Conservation (phyloP, 2,329 filamentous ascomycete species). For the Gaeumannomyces tritici region DNA sequence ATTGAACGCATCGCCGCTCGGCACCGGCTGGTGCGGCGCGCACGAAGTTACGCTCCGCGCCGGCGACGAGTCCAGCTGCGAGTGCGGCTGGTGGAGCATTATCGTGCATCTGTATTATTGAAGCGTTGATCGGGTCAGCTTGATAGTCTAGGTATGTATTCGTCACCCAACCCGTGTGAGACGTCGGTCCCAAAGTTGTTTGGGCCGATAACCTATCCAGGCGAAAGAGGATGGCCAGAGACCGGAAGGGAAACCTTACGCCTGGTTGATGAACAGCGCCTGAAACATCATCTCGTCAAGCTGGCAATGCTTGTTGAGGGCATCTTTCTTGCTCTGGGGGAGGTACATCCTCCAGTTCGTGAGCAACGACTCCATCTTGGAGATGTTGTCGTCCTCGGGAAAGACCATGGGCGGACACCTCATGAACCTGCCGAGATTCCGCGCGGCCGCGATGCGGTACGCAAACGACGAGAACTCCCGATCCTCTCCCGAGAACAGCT, state of each 20-base stretch:
- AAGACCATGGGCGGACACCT: constrained; percentile 40
- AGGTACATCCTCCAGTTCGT: constrained; percentile 75
- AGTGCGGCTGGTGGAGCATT: constrained; percentile 70
- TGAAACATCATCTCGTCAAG: constrained; percentile 90
- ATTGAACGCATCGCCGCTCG: constrained; percentile 43
- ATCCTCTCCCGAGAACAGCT: constrained; percentile 61
- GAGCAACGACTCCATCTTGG: constrained; percentile 40
- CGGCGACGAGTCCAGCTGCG: constrained; percentile 58
- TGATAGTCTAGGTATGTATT: no score
- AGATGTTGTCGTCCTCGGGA: constrained; percentile 42
- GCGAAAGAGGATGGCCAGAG: neutral
- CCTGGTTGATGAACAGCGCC: constrained; percentile 67
- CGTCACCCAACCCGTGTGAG: neutral
- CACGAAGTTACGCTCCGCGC: constrained; percentile 54
- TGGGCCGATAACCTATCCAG: neutral
- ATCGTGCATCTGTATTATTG: constrained; percentile 44
- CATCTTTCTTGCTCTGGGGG: constrained; percentile 59
- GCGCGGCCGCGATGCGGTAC: constrained; percentile 72
- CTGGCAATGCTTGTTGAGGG: constrained; percentile 58
- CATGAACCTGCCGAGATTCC: constrained; percentile 72
- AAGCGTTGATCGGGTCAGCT: neutral
- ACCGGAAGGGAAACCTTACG: constrained; percentile 28
- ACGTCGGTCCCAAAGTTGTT: constrained; percentile 2
- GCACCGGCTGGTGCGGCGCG: constrained; percentile 46
- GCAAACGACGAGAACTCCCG: constrained; percentile 73